Base-by-base conservation (phyloP, 306 rosid species). In the Pyrus communis region DNA sequence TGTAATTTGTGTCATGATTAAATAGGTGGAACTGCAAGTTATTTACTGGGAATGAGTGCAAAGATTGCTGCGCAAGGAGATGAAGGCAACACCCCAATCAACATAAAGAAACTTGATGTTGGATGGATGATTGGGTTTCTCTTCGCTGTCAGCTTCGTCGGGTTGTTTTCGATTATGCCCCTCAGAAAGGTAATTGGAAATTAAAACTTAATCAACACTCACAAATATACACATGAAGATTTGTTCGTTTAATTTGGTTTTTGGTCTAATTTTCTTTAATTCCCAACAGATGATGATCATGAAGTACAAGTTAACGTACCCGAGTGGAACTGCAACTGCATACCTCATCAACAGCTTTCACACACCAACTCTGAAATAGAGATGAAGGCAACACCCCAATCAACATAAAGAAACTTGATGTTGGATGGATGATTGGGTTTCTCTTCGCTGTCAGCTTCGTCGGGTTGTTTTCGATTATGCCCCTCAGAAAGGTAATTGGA, bases 301-400 rank as follows among this genome's bases (percentile, higher is more conserved):
- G 83, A 86, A 78, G 78, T 89, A 88, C 88, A 92, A 90, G 57
- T 78, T 92, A 71, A 87, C 93, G 4, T 92, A 92, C 60, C 96
- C 96, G 14, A 92, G 97, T 80, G 93, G 97, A 77, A 90, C 97
- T 28, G 97, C 97, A n/a, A 92, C 96, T 7, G 97, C 97, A 57
- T 86, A 75, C 40, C 96, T 88, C 22, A 83, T 92, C 80, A 92
- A 92, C 76, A 85, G 91, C 78, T 88, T 92, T n/a, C n/a, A n/a
- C n/a, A n/a, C n/a, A n/a, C n/a, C n/a, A n/a, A n/a, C n/a, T n/a
- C n/a, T n/a, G n/a, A n/a, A n/a, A n/a, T n/a, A n/a, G 68, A 45
- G 83, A 80, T 17, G 88, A 33, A 68, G 88, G 86, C 38, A 74
- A 83, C 84, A 85, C 79, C 11, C 93, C 90, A 21, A 75, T 66